Conservation (phyloP, 2,329 filamentous ascomycete species). For the Mariannaea sp. region DNA sequence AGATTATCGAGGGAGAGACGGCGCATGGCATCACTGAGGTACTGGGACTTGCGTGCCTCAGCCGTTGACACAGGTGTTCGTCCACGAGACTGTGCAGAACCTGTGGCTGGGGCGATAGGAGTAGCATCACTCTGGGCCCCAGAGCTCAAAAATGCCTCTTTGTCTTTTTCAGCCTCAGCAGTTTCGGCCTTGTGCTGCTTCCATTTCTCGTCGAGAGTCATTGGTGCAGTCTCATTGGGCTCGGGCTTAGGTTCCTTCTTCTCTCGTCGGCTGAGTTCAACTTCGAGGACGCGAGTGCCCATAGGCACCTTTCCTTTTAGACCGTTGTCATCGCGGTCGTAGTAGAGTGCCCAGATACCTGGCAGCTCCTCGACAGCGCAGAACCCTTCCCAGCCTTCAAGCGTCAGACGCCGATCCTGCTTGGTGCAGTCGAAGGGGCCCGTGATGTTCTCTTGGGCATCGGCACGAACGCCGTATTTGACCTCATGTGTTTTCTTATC, state of each 20-base stretch:
- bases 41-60: constrained; percentile 24
- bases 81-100: background rate
- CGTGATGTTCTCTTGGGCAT: constrained; percentile 50
- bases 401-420: constrained; percentile 55
- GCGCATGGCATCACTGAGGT: constrained; percentile 29
- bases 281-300: constrained; percentile 57
- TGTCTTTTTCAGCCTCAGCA: constrained; percentile 29
- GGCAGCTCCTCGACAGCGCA: constrained; percentile 50
- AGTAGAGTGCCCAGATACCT: constrained; percentile 53
- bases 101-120: constrained; percentile 12
- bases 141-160: constrained; percentile 27
- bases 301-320: constrained; percentile 50
- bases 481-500: constrained; percentile 52
- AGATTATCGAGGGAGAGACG: constrained; percentile 22
- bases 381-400: constrained; percentile 57
- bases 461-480: constrained; percentile 51
- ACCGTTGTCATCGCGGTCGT: constrained; percentile 52
- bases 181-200: constrained; percentile 36
- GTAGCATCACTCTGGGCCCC: constrained; percentile 24
- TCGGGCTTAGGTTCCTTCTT: constrained; percentile 67
- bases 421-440: constrained; percentile 58
- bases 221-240: constrained; percentile 25
- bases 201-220: constrained; percentile 38
- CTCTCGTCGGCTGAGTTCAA: constrained; percentile 59
- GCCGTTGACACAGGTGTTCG: constrained; percentile 1